Evolutionary conservation across 2,329 filamentous ascomycete genomes (phyloP), one percentile per base, ranked within the genome.

Genomic region (Colletotrichum filicis): DNA sequence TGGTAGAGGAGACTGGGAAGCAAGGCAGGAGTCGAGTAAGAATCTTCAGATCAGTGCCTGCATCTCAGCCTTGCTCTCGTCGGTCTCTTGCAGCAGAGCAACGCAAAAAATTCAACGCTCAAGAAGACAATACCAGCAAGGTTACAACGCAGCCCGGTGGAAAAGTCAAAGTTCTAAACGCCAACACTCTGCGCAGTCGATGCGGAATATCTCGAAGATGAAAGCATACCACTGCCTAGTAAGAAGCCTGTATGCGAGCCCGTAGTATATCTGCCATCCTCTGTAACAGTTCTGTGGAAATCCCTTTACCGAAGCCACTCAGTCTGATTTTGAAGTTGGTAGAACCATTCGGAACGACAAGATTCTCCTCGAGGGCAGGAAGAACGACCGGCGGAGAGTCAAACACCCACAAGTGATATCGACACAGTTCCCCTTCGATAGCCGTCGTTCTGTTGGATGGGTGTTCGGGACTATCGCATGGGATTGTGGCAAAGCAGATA

Each of bases 391-490:
- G 59, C 19, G 59, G 46, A 9, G 58, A 49, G 49, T 69, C 46
- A 32, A 74, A 69, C 2, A 73, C 65, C 69, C 60, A 74, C 24
- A 69, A 65, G 37, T 68, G 52, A 12, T 73, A 69, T 14, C 61
- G 59, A 16, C 56, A 52, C 30, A 66, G 26, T 6, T 64, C 52
- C 28, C 14, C 30, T 59, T 37, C 12, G 11, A 9, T 57, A 19
- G 24, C 16, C 7, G 6, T 24, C 2, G 3, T 24, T 16, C 12
- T 37, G 19, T 5, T 26, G 14, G 24, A 14, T 5, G 49, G 16
- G 19, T 56, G 22, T 5, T 37, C 46, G 32, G 22, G 12, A 2
- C 26, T 30, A 1, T n/a, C 30, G 16, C 24, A n/a, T 22, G n/a
- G 42, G 7, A 24, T 16, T 2, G 61, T 22, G n/a, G 32, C 35